These are phyloP conservation scores for Monosporascus sp. DNA, from an alignment of 2,329 filamentous ascomycete genomes.

Conservation along the genomic window DNA sequence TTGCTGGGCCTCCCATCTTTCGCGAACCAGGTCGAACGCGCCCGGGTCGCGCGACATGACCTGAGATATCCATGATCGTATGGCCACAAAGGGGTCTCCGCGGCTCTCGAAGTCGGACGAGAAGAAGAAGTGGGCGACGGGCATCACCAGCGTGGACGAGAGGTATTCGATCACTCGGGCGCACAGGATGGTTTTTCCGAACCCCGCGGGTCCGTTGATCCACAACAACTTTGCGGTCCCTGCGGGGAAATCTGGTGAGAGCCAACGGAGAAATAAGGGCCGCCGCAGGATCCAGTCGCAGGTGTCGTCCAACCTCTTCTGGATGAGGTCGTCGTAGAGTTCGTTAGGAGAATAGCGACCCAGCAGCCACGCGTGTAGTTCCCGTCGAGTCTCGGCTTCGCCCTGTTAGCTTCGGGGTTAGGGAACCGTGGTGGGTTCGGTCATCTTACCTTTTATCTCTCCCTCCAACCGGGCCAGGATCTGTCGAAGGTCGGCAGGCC, in stretches of 20 bases:
- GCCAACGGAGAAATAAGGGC: slow-evolving; percentile 11
- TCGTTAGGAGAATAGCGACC: neutral
- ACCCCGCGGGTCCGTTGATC: slow-evolving; percentile 26
- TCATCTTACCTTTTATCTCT: too few species aligned
- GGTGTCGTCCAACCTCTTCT: slow-evolving; percentile 14
- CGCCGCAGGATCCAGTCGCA: slow-evolving; percentile 22
- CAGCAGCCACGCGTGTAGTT: neutral
- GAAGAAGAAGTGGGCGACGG: slow-evolving; percentile 26
- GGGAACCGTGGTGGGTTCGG: too few species aligned
- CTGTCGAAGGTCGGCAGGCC: too few species aligned
- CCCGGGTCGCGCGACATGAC: slow-evolving; percentile 1
- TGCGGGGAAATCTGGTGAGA: neutral
- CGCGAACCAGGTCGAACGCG: slow-evolving; percentile 8
- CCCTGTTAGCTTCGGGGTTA: too few species aligned
- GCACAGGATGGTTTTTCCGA: slow-evolving; percentile 29
- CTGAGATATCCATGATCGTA: slow-evolving; percentile 27
- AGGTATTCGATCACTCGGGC: slow-evolving; percentile 23
- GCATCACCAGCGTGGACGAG: accelerated
- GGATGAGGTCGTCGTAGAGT: slow-evolving; percentile 12
- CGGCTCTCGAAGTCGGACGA: slow-evolving; percentile 20
- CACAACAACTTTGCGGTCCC: slow-evolving; percentile 19
- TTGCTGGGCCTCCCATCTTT: neutral
- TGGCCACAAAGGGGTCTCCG: slow-evolving; percentile 17
- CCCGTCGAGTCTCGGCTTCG: too few species aligned
- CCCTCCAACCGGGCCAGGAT: too few species aligned